Percentiles rank a stretch among this genome's conserved stretches.
These are phyloP conservation scores for Plenodomus lindquistii DNA, from an alignment of 2,329 filamentous ascomycete genomes.

Conservation along the genomic window DNA sequence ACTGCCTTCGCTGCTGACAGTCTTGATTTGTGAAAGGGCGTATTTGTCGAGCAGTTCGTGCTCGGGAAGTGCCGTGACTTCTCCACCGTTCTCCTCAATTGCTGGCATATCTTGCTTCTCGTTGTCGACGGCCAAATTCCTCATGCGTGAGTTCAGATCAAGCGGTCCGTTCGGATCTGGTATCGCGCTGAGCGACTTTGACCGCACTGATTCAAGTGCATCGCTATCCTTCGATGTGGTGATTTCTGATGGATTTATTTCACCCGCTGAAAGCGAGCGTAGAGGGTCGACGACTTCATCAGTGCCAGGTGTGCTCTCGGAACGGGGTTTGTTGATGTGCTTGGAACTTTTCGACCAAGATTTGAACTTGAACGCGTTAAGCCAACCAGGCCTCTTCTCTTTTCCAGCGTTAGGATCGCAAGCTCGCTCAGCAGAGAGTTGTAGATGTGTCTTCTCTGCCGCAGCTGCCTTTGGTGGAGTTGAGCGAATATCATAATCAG, in stretches of 20 bases:
- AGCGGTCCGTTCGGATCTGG: slow-evolving; percentile 24
- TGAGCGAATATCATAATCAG: slow-evolving; percentile 23
- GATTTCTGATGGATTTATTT: slow-evolving; percentile 4
- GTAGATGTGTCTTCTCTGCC: slow-evolving; percentile 24
- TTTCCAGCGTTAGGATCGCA: slow-evolving; percentile 19
- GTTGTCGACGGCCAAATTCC: slow-evolving; percentile 16
- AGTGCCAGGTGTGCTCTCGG: slow-evolving; percentile 22
- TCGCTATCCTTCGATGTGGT: slow-evolving; percentile 17
- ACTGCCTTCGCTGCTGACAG: slow-evolving; percentile 27
- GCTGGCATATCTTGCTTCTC: slow-evolving; percentile 6
- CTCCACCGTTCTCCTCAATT: slow-evolving; percentile 14
- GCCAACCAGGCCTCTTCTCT: slow-evolving; percentile 36
- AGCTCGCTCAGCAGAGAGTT: slow-evolving; percentile 25
- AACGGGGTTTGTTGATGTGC: slow-evolving; percentile 20
- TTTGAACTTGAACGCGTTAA: slow-evolving; percentile 36
- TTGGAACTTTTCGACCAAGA: slow-evolving; percentile 32
- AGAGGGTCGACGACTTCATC: slow-evolving; percentile 21
- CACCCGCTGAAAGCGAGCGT: slow-evolving; percentile 33
- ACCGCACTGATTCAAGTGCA: slow-evolving; percentile 32
- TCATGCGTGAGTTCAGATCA: slow-evolving; percentile 30
- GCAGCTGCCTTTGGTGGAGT: slow-evolving; percentile 6
- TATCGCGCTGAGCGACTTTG: slow-evolving; percentile 40
- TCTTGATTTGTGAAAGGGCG: slow-evolving; percentile 32
- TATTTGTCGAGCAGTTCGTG: slow-evolving; percentile 22
- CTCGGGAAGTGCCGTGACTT: slow-evolving; percentile 8